Evolutionary conservation across 2,329 filamentous ascomycete species (phyloP), one percentile per base, ranked within the genome.

Genomic region (Nothomitra cinnamomea): DNA sequence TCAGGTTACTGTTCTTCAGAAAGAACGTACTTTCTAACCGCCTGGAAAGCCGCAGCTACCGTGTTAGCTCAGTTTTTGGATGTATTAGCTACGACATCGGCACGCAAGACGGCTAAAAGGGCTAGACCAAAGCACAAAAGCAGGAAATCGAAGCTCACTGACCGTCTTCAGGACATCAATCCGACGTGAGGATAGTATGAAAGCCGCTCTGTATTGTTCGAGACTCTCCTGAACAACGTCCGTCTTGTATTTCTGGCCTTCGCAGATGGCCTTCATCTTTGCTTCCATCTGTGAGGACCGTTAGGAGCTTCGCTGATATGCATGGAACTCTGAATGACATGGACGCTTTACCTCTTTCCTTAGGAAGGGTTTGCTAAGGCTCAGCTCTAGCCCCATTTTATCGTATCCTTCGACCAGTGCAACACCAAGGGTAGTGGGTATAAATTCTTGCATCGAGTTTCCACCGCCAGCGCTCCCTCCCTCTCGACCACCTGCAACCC

Each of bases 191-290:
- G 87, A 89, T 62, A 89, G 85, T 60, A 83, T 73, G 68, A 90
- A 98, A 13, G 95, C 87, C 53, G 82, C 80, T 51, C 83, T 80
- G 66, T 96, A 98, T 70, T 92, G 87, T 56, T 82, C 78, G 54
- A 98, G 72, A 64, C 85, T 95, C 66, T 94, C 83, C 53, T 81
- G 75, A 42, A 98, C 76, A 48, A 98, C 86, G 19, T 79, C 77
- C 53, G 78, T 75, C 62, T 80, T 83, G 35, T 82, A 85, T 58
- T 80, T 84, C 52, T 78, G 80, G 24, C 92, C 92, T 56, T 90
- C 88, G 68, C 92, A 96, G 55, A 98, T 95, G 55, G 86, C 87
- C 65, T 89, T 92, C 90, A 98, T 95, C 65, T 88, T 87, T 57
- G 87, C 70, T 68, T 98, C 92, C 87, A 95, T 95, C 73, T 74